Conservation (phyloP, 148 eudicot genomes). For the Drosera capensis region DNA sequence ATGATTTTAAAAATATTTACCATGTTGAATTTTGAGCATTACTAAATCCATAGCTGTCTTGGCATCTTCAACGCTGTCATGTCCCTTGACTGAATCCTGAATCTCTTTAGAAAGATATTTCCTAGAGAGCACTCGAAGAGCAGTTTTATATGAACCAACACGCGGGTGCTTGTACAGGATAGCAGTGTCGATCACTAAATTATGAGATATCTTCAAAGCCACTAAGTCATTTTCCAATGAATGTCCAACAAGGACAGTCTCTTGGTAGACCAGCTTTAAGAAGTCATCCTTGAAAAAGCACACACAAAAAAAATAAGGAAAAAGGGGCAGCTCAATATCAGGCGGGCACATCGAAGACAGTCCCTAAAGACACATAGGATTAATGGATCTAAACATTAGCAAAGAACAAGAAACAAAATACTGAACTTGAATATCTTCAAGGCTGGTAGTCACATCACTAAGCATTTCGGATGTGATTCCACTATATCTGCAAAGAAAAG, state of each 20-base stretch:
- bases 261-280: slow-evolving; percentile 58
- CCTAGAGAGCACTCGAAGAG: slow-evolving; percentile 71
- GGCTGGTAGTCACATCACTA: slow-evolving; percentile 66
- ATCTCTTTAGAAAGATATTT: slow-evolving; percentile 73
- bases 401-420: slow-evolving; percentile 1
- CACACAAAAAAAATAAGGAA: slow-evolving; percentile 1
- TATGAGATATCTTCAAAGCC: slow-evolving; percentile 68
- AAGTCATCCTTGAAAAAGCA: slow-evolving; percentile 57
- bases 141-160: slow-evolving; percentile 69
- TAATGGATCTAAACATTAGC: neutral
- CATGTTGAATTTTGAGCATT: slow-evolving; percentile 60
- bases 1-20: slow-evolving; percentile 28
- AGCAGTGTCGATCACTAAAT: slow-evolving; percentile 78
- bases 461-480: slow-evolving; percentile 87
- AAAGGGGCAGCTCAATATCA: neutral
- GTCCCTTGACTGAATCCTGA: slow-evolving; percentile 81
- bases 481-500: slow-evolving; percentile 53
- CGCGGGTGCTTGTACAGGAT: slow-evolving; percentile 79
- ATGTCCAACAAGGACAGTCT: slow-evolving; percentile 86
- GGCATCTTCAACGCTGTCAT: slow-evolving; percentile 95
- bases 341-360: too few species aligned
- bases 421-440: slow-evolving; percentile 72
- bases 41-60: slow-evolving; percentile 82
- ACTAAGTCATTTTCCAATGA: slow-evolving; percentile 86
- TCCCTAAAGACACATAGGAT: too few species aligned